Percentiles rank a stretch among this genome's conserved stretches.
These are phyloP conservation scores for Cladosporium sp. DNA, from an alignment of 2,329 filamentous ascomycete genomes.

Conservation along the genomic window DNA sequence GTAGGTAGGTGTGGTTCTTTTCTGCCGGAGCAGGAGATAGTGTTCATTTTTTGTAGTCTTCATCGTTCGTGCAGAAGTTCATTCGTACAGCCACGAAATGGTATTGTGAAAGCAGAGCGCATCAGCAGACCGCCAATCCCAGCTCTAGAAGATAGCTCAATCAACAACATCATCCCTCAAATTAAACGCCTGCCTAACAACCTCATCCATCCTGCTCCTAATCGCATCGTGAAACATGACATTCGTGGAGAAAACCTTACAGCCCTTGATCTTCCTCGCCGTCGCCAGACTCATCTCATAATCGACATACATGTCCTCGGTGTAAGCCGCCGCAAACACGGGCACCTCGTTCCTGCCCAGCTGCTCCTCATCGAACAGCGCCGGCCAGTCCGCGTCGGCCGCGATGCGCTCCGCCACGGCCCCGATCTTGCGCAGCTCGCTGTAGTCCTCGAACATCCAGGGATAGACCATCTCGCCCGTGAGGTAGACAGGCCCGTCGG, in stretches of 20 bases:
- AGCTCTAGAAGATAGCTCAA: too few relatives aligned
- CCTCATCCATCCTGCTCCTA: constrained; percentile 67
- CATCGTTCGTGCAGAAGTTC: too few relatives aligned
- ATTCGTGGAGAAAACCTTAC: constrained; percentile 82
- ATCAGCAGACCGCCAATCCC: too few relatives aligned
- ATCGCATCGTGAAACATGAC: constrained; percentile 83
- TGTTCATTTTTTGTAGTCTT: too few relatives aligned
- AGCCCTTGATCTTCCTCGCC: constrained; percentile 67
- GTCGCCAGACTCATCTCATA: constrained; percentile 69
- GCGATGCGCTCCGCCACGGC: constrained; percentile 70
- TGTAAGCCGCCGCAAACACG: constrained; percentile 76
- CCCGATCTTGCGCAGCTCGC: constrained; percentile 67
- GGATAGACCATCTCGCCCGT: constrained; percentile 92
- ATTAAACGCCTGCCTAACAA: constrained; percentile 71
- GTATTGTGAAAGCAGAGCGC: too few relatives aligned
- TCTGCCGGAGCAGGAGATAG: too few relatives aligned
- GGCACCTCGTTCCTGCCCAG: constrained; percentile 75
- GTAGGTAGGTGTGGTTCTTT: too few relatives aligned
- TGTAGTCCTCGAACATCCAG: constrained; percentile 76
- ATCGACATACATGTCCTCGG: constrained; percentile 93
- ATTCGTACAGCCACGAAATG: too few relatives aligned
- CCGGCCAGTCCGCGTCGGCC: constrained; percentile 63
- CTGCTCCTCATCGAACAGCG: constrained; percentile 70
- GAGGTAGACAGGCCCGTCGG: constrained; percentile 63
- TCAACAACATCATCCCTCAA: constrained; percentile 68